phyloP scores from a whole-genome alignment of 2,329 filamentous ascomycete species.

The Trichophyton simii region DNA sequence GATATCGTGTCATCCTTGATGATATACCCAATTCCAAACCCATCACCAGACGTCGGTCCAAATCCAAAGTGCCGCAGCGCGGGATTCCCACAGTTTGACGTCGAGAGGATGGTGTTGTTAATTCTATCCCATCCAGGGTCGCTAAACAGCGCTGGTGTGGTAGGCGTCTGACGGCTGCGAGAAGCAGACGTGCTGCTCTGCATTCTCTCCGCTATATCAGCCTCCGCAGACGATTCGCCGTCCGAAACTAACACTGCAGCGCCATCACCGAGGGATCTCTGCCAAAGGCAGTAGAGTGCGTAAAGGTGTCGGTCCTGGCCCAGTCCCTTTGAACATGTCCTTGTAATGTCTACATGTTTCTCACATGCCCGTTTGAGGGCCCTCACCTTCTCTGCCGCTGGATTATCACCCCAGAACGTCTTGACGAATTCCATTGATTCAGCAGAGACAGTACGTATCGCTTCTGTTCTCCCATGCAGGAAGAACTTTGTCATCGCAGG shows the following conservation, averaged over 20 bases:
- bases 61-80: conserved; percentile 92
- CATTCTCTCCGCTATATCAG: conserved; percentile 20
- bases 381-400: conserved; percentile 70
- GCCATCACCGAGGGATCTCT: conserved; percentile 69
- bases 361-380: conserved; percentile 71
- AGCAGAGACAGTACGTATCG: conserved; percentile 70
- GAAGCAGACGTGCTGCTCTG: neutral
- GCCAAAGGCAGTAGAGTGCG: conserved; percentile 89
- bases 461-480: conserved; percentile 88
- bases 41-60: conserved; percentile 82
- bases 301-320: conserved; percentile 91
- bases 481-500: conserved; percentile 96
- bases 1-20: conserved; percentile 89
- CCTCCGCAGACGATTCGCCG: conserved; percentile 53
- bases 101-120: conserved; percentile 87
- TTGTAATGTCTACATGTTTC: conserved; percentile 67
- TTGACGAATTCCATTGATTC: conserved; percentile 82
- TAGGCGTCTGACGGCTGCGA: conserved; percentile 31
- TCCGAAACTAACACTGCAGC: conserved; percentile 42
- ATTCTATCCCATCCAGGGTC: conserved; percentile 89
- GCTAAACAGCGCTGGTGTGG: conserved; percentile 64
- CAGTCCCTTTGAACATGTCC: conserved; percentile 75
- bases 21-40: conserved; percentile 96
- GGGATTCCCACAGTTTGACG: conserved; percentile 97
- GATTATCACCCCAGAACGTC: conserved; percentile 88